phyloP scores from a whole-genome alignment of 1,284 basidiomycete genomes.

The Ustilago trichophora region DNA sequence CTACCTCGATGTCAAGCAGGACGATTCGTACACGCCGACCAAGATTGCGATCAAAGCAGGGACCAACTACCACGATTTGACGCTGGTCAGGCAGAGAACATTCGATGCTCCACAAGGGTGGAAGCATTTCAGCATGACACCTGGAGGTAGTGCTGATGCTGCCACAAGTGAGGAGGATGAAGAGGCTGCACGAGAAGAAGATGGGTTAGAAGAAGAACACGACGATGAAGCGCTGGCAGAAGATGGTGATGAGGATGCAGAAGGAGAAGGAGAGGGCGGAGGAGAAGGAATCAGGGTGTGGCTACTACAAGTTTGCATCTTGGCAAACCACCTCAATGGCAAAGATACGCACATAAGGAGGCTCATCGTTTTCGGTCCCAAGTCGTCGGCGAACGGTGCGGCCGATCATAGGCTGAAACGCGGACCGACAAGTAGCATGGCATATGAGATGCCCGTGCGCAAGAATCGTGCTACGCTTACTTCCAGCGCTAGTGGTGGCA shows the following conservation, averaged over 20 bases:
- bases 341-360: constrained; percentile 98
- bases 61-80: constrained; percentile 88
- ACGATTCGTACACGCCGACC: constrained; percentile 97
- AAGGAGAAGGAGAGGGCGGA: constrained; percentile 68
- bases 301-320: constrained; percentile 86
- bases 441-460: no score
- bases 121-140: constrained; percentile 80
- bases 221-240: not conserved
- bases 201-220: constrained; percentile 15
- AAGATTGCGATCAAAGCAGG: constrained; percentile 89
- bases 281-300: constrained; percentile 70
- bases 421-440: not conserved
- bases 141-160: constrained; percentile 71
- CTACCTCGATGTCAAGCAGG: constrained; percentile 82
- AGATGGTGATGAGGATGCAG: constrained; percentile 73
- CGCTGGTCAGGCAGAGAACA: constrained; percentile 72
- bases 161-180: constrained; percentile 75
- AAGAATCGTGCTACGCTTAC: constrained; percentile 1
- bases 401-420: constrained; percentile 3
- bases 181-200: constrained; percentile 65
- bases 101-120: constrained; percentile 80
- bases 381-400: not conserved
- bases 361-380: constrained; percentile 82
- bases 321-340: constrained; percentile 95
- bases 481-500: not conserved